Percentiles rank a stretch among this genome's conserved stretches.
These are phyloP conservation scores for Paraurostyla sp. DNA, from an alignment of 73 alveolate genomes.

Conservation along the genomic window DNA sequence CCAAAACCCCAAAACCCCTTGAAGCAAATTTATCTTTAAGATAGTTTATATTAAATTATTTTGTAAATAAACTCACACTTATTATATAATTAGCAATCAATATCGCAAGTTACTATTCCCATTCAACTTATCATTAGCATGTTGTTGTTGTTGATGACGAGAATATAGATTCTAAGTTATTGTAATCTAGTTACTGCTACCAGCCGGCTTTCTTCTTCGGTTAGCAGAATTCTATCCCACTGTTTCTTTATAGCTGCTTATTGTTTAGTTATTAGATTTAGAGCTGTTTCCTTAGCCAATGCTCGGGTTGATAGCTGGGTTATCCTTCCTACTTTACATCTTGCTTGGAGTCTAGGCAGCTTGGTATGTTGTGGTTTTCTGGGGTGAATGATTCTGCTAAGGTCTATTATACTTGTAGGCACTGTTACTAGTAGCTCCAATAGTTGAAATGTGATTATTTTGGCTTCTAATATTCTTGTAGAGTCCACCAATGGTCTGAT, in stretches of 20 bases:
- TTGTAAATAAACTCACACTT: no score
- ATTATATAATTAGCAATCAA: no score
- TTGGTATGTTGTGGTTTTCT: not conserved
- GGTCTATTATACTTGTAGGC: not conserved
- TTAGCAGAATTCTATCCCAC: not conserved
- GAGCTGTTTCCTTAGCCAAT: not conserved
- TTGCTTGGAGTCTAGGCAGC: not conserved
- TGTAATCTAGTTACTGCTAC: not conserved
- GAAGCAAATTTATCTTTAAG: no score
- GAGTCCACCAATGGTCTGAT: slow-evolving; percentile 16
- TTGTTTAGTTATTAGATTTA: not conserved
- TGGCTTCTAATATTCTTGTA: slow-evolving; percentile 22
- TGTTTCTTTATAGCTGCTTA: not conserved
- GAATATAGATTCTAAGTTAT: not conserved
- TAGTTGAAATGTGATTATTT: no score
- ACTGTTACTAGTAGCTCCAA: no score
- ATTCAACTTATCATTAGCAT: not conserved
- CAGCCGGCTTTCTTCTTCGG: not conserved
- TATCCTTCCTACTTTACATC: not conserved
- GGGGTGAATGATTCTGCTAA: not conserved
- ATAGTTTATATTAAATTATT: no score
- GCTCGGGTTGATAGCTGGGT: not conserved
- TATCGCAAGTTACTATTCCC: not conserved
- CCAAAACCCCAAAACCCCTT: no score
- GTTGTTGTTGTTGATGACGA: not conserved